Evolutionary conservation across 257 asterid species (phyloP), one percentile per base, ranked within the genome.

Genomic region (Capsicum pubescens): DNA sequence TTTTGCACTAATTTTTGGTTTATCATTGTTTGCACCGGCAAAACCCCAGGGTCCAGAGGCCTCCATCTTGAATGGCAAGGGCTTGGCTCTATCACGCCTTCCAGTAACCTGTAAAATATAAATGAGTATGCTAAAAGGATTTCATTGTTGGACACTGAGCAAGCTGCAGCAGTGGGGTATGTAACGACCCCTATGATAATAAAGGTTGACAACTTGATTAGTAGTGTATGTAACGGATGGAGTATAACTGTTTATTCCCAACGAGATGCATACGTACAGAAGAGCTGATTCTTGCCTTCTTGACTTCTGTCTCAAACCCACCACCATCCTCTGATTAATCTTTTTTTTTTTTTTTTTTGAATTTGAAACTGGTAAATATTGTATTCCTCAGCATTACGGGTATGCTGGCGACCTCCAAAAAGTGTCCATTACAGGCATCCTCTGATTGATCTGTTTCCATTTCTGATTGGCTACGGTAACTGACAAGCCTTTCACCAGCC

Each of bases 31-130:
- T 85, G 95, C 95, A 86, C 98, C 99, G 14, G 93, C 85, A 85
- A 93, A 97, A 74, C 99, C 99, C 97, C 98, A 95, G 19, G 90
- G 88, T 66, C 99, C 99, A 88, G 88, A 89, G 14, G 93, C 86
- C 61, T 93, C 96, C 99, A 97, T 92, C 90, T 93, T 97, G 89
- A 95, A 97, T 4, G 98, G 93, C 87, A 97, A 90, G 9, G 99
- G 97, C 89, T 93, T 95, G 70, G 99, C 99, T 90, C 99, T 90
- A 26, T 97, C 99, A 89, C 99, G 88, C 85, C 98, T 93, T 78
- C 99, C 99, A 60, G 99, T 97, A 55, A 95, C 99, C 98, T 97
- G 92, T 63, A 82, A 57, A 84, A 48, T 81, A 52, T 76, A n/a
- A 54, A 54, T 8, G 54, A 76, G n/a, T 26, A 26, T 26, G 32